Evolutionary conservation across 2,329 filamentous ascomycete species (phyloP), one percentile per base, ranked within the genome.

Genomic region (Aspergillus japonicus): DNA sequence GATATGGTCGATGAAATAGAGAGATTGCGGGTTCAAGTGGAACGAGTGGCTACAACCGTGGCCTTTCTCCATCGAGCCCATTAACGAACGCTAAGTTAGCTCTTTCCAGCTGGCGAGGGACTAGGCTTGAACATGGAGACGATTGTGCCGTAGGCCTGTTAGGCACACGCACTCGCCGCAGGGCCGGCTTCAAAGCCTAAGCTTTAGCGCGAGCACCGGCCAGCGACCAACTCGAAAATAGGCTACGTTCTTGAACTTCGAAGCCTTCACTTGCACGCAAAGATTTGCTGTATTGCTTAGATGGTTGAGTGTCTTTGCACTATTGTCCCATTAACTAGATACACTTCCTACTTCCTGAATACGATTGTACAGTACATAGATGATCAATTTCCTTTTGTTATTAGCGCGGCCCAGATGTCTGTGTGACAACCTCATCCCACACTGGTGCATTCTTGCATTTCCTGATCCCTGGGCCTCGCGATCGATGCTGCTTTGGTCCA

Each of bases 1-100:
- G 70, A 70, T 60, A 64, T 76, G 68, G 69, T 74, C 64, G 70
- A 71, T 63, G 71, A 72, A 50, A 63, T 75, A 64, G 72, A 76
- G 64, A 69, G 65, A 57, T 66, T 76, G 56, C 72, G 71, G 63
- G 64, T 57, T 51, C 72, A 75, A 63, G 68, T 75, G 67, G 74
- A 75, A 60, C 71, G 69, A 57, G 66, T 74, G 48, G 65, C 65
- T 29, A 65, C 71, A 50, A 67, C 67, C 16, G 57, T 74, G 51
- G 64, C 71, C 29, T 55, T 66, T 52, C 67, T 69, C 50, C 67
- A 66, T 54, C 62, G 66, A 53, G 60, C 57, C 50, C 62, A 59
- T 39, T 59, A 24, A 64, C 42, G n/a, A 8, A 44, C 16, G 16
- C 39, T 44, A 16, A 35, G 39, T 44, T 8, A 19, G 14, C 16